These are phyloP conservation scores for Suhomyces prunicola DNA, from an alignment of 805 yeast species.

Conservation along the genomic window DNA sequence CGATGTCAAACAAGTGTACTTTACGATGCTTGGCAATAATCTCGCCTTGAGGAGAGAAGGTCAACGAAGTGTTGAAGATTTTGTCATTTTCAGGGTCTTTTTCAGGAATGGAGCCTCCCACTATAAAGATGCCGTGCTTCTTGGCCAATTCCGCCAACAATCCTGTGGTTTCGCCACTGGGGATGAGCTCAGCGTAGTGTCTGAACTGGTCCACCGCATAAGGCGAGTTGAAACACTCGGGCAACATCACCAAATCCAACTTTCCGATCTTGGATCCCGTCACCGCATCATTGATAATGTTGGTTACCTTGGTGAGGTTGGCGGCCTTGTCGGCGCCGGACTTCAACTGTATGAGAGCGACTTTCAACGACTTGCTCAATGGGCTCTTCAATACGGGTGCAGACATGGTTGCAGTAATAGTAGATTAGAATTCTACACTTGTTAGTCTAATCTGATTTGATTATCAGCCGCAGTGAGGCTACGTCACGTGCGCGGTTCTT, in stretches of 20 bases:
- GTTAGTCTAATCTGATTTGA: not conserved
- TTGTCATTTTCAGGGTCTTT: constrained; percentile 43
- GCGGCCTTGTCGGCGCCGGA: constrained; percentile 80
- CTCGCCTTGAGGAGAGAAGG: constrained; percentile 70
- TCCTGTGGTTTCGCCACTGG: constrained; percentile 63
- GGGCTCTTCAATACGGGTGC: constrained; percentile 30
- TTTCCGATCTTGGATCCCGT: constrained; percentile 28
- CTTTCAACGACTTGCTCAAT: constrained; percentile 57
- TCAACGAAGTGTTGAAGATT: constrained; percentile 30
- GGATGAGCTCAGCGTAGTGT: constrained; percentile 84
- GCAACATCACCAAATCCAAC: constrained; percentile 75
- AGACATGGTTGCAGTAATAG: not conserved
- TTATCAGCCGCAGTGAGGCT: not conserved
- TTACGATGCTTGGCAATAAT: constrained; percentile 87
- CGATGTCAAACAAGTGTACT: constrained; percentile 88
- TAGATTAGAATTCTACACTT: not conserved
- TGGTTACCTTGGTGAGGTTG: constrained; percentile 67
- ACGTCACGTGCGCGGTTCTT: not conserved
- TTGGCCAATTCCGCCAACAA: constrained; percentile 67
- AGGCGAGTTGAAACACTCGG: constrained; percentile 97
- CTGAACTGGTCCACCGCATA: constrained; percentile 84
- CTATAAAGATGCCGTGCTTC: constrained; percentile 56
- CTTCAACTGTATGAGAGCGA: constrained; percentile 81
- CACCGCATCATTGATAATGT: constrained; percentile 61
- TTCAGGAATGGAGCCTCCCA: constrained; percentile 96